Evolutionary conservation across 2,329 filamentous ascomycete species (phyloP).

Genomic region (Lachnum nothofagi): DNA sequence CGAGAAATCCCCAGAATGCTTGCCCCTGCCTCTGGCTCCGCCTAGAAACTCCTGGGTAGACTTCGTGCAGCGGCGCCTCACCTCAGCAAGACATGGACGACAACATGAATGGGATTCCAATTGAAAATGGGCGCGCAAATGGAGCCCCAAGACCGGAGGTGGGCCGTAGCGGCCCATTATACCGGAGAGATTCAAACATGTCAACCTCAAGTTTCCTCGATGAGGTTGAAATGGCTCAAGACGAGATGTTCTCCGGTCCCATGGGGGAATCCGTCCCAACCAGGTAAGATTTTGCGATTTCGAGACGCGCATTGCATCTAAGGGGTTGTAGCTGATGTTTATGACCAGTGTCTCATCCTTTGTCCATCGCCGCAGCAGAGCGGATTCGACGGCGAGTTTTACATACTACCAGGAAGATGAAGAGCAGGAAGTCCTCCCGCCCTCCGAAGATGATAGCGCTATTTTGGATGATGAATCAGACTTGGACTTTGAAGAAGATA

Average conservation of each 20-base stretch:
- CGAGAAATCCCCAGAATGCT: too few relatives aligned
- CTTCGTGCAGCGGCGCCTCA: too few relatives aligned
- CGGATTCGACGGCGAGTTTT: slow-evolving; percentile 84
- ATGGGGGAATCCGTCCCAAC: slow-evolving; percentile 94
- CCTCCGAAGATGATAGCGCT: slow-evolving; percentile 35
- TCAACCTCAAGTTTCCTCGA: slow-evolving; percentile 79
- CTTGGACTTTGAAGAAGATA: slow-evolving; percentile 30
- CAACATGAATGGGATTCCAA: slow-evolving; percentile 22
- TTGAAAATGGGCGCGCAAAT: slow-evolving; percentile 24
- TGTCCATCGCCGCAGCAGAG: slow-evolving; percentile 71
- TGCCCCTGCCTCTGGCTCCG: too few relatives aligned
- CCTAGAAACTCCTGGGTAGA: too few relatives aligned
- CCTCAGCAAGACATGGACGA: too few relatives aligned
- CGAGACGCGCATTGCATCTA: too few relatives aligned
- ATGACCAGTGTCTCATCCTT: slow-evolving; percentile 74
- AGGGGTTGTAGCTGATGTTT: too few relatives aligned
- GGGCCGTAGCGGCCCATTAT: slow-evolving; percentile 40
- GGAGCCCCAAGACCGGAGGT: slow-evolving; percentile 20
- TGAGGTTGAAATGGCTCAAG: slow-evolving; percentile 97
- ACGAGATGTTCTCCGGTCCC: slow-evolving; percentile 91
- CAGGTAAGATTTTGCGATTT: too few relatives aligned
- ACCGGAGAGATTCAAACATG: slow-evolving; percentile 63
- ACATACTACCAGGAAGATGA: slow-evolving; percentile 76
- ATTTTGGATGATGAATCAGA: slow-evolving; percentile 38
- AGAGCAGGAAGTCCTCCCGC: slow-evolving; percentile 46